Evolutionary conservation across 2,329 filamentous ascomycete genomes (phyloP), one percentile per base, ranked within the genome.

Genomic region (Zalaria obscura): DNA sequence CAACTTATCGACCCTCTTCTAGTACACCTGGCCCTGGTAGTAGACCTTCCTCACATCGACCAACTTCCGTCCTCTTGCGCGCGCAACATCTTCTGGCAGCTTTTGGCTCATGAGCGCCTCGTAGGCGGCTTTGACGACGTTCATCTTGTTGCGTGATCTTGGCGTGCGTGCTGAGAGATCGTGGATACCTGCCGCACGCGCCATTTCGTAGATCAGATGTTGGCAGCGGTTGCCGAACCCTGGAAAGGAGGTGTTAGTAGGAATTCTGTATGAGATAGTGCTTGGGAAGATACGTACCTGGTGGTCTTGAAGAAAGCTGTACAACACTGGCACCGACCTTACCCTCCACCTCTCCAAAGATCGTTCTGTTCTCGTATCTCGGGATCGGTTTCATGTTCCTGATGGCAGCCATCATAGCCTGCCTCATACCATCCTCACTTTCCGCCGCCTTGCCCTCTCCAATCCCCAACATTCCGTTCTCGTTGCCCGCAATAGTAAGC

Each of bases 31-130:
- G 33, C 86, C 86, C 40, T 84, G 87, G 65, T 95, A 96, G 68
- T 98, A 98, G 56, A 96, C 91, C 70, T 91, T 95, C 52, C 91
- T 73, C 49, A 89, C 85, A 68, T 98, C 91, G 29, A 98, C 87
- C 57, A 98, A 61, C 74, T 98, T 98, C 75, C 84, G 89, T 46
- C 91, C 89, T 49, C 88, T 70, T 40, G 86, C 89, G 39, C 83
- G 74, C 43, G 91, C 91, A 57, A 98, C 80, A 57, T 89, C 79
- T 60, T 96, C 85, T 1, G 91, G 91, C 56, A 93, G 72, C 46
- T 76, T 76, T 68, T 98, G 91, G 67, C 71, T 82, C 61, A 76
- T 75, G 47, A 98, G 69, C 4, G 88, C 89, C 61, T 89, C 63
- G 63, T 83, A 84, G 34, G 86, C 75, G 9, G 91, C 91, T 68